Evolutionary conservation across 805 yeast species (phyloP).

Genomic region (Phaffomyces opuntiae): DNA sequence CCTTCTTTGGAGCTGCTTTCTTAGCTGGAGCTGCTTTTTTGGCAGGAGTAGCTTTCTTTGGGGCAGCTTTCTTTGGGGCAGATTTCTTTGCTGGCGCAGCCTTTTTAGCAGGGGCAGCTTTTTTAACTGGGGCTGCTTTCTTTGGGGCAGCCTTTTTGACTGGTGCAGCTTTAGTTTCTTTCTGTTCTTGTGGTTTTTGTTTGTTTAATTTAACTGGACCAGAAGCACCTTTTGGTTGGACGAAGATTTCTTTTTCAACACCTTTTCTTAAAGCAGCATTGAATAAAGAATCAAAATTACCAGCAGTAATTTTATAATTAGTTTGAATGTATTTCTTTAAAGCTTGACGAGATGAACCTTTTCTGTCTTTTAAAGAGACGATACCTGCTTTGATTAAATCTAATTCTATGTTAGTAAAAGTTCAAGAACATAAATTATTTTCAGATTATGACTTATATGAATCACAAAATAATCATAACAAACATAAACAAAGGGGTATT

Average conservation of each 20-base stretch:
- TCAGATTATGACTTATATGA: no score
- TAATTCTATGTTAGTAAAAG: constrained; percentile 8
- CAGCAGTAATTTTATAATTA: constrained; percentile 49
- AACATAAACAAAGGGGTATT: background rate
- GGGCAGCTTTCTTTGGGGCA: constrained; percentile 21
- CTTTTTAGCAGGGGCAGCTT: constrained; percentile 13
- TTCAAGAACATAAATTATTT: background rate
- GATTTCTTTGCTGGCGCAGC: constrained; percentile 16
- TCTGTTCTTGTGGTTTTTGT: constrained; percentile 15
- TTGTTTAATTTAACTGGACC: constrained; percentile 67
- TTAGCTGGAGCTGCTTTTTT: constrained; percentile 14
- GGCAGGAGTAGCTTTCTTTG: constrained; percentile 8
- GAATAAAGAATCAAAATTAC: constrained; percentile 68
- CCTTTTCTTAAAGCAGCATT: constrained; percentile 76
- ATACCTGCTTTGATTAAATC: constrained; percentile 49
- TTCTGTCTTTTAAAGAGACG: constrained; percentile 66
- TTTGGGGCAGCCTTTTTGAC: constrained; percentile 21
- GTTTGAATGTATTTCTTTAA: constrained; percentile 75
- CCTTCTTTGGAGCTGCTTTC: constrained; percentile 18
- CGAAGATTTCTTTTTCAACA: constrained; percentile 66
- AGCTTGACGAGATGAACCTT: constrained; percentile 81
- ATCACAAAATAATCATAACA: no score
- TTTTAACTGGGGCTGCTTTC: constrained; percentile 7
- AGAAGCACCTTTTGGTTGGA: constrained; percentile 86
- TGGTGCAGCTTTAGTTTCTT: constrained; percentile 5